Evolutionary conservation across 2,329 filamentous ascomycete genomes (phyloP).

Genomic region (Fusarium subglutinans): DNA sequence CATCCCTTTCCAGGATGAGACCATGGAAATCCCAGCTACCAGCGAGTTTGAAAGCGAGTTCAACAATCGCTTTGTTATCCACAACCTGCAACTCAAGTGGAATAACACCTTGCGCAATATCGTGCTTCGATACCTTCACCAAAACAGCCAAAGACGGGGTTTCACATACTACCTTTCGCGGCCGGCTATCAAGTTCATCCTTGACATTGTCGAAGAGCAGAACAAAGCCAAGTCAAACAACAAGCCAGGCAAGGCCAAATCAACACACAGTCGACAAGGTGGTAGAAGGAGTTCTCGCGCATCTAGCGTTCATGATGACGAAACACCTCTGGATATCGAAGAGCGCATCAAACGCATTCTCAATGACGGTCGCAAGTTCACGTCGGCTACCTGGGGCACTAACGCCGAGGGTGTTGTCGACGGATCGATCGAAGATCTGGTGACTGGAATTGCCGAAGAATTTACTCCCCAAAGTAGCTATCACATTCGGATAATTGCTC

Average conservation of each 20-base stretch:
- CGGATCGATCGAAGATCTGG: slow-evolving; percentile 68
- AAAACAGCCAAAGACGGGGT: slow-evolving; percentile 93
- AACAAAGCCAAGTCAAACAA: slow-evolving; percentile 69
- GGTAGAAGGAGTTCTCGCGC: slow-evolving; percentile 49
- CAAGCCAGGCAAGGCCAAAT: slow-evolving; percentile 44
- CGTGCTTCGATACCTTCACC: slow-evolving; percentile 95
- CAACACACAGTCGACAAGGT: slow-evolving; percentile 43
- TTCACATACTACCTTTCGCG: slow-evolving; percentile 98
- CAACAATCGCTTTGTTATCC: slow-evolving; percentile 97
- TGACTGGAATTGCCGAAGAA: slow-evolving; percentile 82
- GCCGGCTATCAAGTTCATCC: slow-evolving; percentile 94
- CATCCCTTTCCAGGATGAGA: slow-evolving; percentile 64
- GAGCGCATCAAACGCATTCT: slow-evolving; percentile 88
- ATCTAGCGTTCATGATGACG: slow-evolving; percentile 60
- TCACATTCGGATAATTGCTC: slow-evolving; percentile 92
- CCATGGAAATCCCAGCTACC: slow-evolving; percentile 73
- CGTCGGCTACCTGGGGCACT: slow-evolving; percentile 53
- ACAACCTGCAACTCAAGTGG: slow-evolving; percentile 98
- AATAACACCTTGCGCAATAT: slow-evolving; percentile 96
- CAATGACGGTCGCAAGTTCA: slow-evolving; percentile 83
- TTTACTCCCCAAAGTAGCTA: slow-evolving; percentile 94
- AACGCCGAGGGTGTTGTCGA: slow-evolving; percentile 48
- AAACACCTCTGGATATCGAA: slow-evolving; percentile 74
- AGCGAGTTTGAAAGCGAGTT: slow-evolving; percentile 93
- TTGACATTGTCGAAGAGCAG: slow-evolving; percentile 97